Evolutionary conservation across 495 filamentous ascomycete species (phyloP).

Genomic region (Halenospora varia): DNA sequence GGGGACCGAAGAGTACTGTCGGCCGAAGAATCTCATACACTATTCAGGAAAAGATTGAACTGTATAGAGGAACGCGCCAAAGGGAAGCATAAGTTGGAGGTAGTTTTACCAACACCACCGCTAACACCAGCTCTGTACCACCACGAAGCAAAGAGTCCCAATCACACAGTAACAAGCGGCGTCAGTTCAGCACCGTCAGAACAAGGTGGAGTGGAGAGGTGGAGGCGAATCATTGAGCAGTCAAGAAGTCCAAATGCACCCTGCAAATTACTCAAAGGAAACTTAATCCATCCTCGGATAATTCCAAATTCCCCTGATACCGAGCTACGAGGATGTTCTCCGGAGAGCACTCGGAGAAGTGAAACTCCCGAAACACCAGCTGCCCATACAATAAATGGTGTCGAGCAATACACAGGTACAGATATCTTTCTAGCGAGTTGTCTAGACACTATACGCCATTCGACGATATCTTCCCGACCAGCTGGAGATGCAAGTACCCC

Average conservation of each 20-base stretch:
- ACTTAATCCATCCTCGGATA: background rate
- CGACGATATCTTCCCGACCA: background rate
- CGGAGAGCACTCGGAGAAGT: background rate
- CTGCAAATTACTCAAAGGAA: background rate
- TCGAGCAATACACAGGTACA: background rate
- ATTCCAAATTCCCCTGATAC: background rate
- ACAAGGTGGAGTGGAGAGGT: background rate
- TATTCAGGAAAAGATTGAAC: slow-evolving; percentile 6
- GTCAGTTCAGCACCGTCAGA: background rate
- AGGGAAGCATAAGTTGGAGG: background rate
- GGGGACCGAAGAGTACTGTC: slow-evolving; percentile 3
- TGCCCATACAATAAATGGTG: background rate
- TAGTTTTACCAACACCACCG: background rate
- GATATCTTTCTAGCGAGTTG: background rate
- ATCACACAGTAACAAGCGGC: background rate
- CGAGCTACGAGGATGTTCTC: background rate
- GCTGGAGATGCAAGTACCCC: background rate
- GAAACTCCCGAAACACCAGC: background rate
- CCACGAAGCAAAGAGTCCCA: background rate
- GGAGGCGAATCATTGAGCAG: background rate
- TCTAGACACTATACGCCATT: background rate
- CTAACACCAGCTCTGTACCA: background rate
- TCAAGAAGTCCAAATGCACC: background rate
- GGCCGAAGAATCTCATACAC: background rate
- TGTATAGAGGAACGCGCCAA: background rate